Conservation (phyloP, 169 alveolate genomes). For the Eimeria maxima region DNA sequence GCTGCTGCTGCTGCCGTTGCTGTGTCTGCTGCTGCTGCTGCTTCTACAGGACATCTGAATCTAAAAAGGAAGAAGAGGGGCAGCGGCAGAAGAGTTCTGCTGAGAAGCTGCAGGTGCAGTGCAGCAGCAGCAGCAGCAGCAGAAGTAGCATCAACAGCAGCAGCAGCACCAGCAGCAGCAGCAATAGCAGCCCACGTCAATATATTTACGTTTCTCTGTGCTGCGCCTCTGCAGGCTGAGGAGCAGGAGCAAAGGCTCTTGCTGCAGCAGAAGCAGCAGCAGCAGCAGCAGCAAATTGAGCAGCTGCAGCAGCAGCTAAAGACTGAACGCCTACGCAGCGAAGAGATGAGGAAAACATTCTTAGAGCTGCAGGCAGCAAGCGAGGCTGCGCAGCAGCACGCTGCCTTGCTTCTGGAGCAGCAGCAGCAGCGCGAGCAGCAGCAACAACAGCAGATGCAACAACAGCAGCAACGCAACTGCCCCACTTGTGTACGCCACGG, state of each 20-base stretch:
- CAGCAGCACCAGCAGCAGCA: neutral
- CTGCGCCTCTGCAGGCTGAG: slow-evolving; percentile 21
- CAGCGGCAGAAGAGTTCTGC: neutral
- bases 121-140: neutral
- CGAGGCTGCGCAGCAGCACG: slow-evolving; percentile 55
- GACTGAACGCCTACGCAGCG: slow-evolving; percentile 31
- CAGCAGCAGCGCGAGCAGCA: slow-evolving; percentile 48
- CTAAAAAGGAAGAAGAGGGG: neutral
- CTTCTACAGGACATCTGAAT: slow-evolving; percentile 16
- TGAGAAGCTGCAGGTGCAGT: neutral
- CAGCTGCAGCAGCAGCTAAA: neutral
- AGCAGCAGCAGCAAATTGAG: neutral
- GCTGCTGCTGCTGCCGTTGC: neutral
- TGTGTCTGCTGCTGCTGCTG: slow-evolving; percentile 26
- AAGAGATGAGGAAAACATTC: neutral
- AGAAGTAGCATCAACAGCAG: too few relatives aligned
- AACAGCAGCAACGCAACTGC: too few relatives aligned
- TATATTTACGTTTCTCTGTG: neutral
- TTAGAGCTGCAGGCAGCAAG: slow-evolving; percentile 34
- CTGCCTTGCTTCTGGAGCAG: slow-evolving; percentile 19
- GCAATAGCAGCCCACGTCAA: neutral
- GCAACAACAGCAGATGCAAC: neutral
- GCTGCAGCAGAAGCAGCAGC: slow-evolving; percentile 60
- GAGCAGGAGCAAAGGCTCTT: slow-evolving; percentile 5
- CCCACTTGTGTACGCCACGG: too few relatives aligned